Percentiles rank a stretch among this genome's conserved stretches.
phyloP scores from a whole-genome alignment of 1,139 yeast genomes.

The Blastobotrys apis region DNA sequence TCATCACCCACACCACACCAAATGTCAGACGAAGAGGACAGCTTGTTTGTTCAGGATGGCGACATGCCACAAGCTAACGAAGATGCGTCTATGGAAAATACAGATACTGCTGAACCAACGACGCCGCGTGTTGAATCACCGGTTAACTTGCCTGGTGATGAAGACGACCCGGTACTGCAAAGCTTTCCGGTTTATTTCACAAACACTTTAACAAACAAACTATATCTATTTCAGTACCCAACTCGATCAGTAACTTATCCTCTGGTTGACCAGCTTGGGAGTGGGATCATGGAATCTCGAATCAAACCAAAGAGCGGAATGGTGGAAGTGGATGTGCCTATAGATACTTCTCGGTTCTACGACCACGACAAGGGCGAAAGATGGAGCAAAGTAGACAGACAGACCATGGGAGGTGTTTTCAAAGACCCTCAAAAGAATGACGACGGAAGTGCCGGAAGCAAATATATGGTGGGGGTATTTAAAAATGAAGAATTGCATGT shows the following conservation, averaged over 20 bases:
- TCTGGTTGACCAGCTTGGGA: conserved; percentile 40
- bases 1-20: not conserved
- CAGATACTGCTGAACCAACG: conserved; percentile 1
- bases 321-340: conserved; percentile 68
- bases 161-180: conserved; percentile 71
- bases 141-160: conserved; percentile 15
- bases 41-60: conserved; percentile 17
- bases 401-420: conserved; percentile 57
- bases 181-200: conserved; percentile 65
- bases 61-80: conserved; percentile 12
- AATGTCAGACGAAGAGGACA: conserved; percentile 14
- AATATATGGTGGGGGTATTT: conserved; percentile 54
- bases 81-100: conserved; percentile 4
- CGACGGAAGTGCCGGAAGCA: conserved; percentile 35
- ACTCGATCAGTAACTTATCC: conserved; percentile 56
- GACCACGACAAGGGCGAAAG: conserved; percentile 58
- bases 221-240: conserved; percentile 65
- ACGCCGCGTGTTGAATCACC: not conserved
- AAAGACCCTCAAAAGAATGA: conserved; percentile 17
- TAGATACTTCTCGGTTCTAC: conserved; percentile 59
- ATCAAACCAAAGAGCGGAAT: conserved; percentile 58
- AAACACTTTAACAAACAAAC: conserved; percentile 30
- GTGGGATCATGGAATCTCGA: conserved; percentile 46
- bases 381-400: conserved; percentile 58
- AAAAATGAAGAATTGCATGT: conserved; percentile 53